Evolutionary conservation across 257 asterid species (phyloP).

Genomic region (Rauvolfia tetraphylla): DNA sequence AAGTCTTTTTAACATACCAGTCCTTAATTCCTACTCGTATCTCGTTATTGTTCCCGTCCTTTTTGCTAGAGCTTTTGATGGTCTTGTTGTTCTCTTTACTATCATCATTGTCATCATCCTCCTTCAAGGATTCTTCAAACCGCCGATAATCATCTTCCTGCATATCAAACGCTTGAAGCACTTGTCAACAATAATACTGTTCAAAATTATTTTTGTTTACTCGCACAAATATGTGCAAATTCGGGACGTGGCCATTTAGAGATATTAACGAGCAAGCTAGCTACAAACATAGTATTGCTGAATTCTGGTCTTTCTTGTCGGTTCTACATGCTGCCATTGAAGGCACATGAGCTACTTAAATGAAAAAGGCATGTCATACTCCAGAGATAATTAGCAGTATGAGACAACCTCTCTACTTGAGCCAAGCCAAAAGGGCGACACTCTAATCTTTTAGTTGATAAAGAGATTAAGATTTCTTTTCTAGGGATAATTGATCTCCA

Average conservation of each 20-base stretch:
- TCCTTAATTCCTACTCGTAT: constrained; percentile 45
- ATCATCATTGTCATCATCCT: constrained; percentile 15
- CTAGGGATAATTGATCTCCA: background rate
- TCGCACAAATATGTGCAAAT: background rate
- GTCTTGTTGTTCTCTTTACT: background rate
- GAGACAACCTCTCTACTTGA: background rate
- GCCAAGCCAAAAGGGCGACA: background rate
- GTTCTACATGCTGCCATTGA: background rate
- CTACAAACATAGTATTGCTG: background rate
- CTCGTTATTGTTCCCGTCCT: constrained; percentile 23
- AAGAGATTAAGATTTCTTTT: background rate
- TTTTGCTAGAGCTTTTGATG: constrained; percentile 9
- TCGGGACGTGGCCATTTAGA: background rate
- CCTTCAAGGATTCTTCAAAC: constrained; percentile 32
- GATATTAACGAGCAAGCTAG: background rate
- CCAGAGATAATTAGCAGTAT: background rate
- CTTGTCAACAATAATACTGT: background rate
- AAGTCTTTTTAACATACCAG: constrained; percentile 35
- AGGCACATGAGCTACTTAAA: background rate
- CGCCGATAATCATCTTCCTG: constrained; percentile 38
- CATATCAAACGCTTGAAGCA: constrained; percentile 11
- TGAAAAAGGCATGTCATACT: background rate
- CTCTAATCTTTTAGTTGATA: background rate
- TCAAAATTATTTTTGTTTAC: background rate
- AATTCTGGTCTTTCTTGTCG: background rate